These are phyloP conservation scores for Globisporangium okanoganense DNA, from an alignment of 352 stramenopile genomes.

Conservation along the genomic window DNA sequence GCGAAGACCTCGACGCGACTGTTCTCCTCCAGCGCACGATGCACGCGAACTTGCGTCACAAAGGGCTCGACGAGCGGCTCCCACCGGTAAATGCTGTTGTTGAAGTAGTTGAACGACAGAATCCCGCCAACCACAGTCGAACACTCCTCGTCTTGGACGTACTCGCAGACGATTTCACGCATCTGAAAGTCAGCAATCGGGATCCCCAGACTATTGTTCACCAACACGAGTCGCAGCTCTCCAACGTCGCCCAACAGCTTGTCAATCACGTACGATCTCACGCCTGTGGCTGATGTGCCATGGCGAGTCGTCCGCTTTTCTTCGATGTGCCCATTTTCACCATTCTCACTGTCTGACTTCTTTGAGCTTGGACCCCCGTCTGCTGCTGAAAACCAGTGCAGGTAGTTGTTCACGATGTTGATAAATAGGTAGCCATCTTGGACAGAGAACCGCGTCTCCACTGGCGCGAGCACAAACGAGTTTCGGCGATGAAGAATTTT, in stretches of 20 bases:
- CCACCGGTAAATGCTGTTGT: constrained; percentile 90
- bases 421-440: constrained; percentile 82
- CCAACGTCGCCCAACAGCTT: constrained; percentile 85
- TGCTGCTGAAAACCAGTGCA: constrained; percentile 43
- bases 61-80: constrained; percentile 85
- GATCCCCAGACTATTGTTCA: constrained; percentile 88
- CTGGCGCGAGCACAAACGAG: constrained; percentile 74
- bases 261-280: constrained; percentile 49
- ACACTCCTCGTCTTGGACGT: constrained; percentile 82
- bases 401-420: constrained; percentile 84
- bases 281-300: neutral
- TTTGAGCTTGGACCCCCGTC: neutral
- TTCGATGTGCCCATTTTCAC: constrained; percentile 3
- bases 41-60: constrained; percentile 67
- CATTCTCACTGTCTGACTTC: neutral
- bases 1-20: constrained; percentile 75
- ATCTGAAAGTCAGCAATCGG: constrained; percentile 85
- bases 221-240: constrained; percentile 76
- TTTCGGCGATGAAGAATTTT: constrained; percentile 50
- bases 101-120: constrained; percentile 87
- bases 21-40: constrained; percentile 65
- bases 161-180: constrained; percentile 86
- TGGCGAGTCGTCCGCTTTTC: neutral
- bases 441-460: constrained; percentile 84
- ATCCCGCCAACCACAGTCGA: constrained; percentile 76